Evolutionary conservation across 345 rosid species (phyloP), one percentile per base, ranked within the genome.

Genomic region (Raphanus raphanistrum): DNA sequence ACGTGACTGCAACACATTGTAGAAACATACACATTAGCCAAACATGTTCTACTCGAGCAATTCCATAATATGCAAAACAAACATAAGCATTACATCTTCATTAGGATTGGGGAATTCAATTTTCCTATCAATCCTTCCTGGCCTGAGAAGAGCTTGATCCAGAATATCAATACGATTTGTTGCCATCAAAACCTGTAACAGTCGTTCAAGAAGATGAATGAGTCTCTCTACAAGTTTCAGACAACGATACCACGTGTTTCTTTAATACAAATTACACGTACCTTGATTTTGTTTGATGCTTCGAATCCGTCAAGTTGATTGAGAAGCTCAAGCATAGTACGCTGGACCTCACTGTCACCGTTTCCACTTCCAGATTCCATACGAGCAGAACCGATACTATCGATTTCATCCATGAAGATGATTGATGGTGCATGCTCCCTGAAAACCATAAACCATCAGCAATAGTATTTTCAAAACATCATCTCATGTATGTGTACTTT

Each of bases 361-460:
- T 90, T 96, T 55, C 99, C 98, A 82, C 99, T 96, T 48, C 99
- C 99, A 84, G 99, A 96, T 82, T 96, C 99, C 98, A 96, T 96
- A 81, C 99, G 89, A 76, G 99, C 92, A 75, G 99, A 96, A 73
- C 98, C 99, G 26, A 96, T 96, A 78, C 99, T 96, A 76, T 96
- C 99, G 1, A 96, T 96, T 82, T 93, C 98, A 62, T 96, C 98
- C 99, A 96, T 96, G 82, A 91, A 96, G 64, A 96, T 96, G 78
- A 93, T 96, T 2, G 99, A 96, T 48, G 99, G 99, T 63, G 94
- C 91, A 66, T 96, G 99, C 79, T 96, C 99, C 90, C 97, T 96
- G 81, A 48, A 67, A 59, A 38, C 54, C 57, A 76, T 57, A 26
- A 57, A 48, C 2, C 72, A 70, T 7, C 1, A 12, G 31, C 60